Base-by-base conservation (phyloP, 768 basidiomycete species). In the Rhodotorula toruloides region DNA sequence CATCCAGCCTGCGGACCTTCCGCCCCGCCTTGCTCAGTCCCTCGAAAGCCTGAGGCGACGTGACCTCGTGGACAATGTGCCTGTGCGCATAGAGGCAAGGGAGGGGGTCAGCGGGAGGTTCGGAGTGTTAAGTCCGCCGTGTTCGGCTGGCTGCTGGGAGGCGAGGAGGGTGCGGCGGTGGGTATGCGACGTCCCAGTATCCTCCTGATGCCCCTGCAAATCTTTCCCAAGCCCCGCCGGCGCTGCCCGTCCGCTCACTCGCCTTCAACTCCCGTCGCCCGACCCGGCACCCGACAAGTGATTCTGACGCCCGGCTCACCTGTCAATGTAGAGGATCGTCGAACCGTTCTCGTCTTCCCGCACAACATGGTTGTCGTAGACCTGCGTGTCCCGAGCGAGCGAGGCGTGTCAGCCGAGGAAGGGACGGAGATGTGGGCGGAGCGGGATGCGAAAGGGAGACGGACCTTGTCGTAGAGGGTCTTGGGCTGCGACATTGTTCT, bases 281-380 rank as follows among this genome's bases (percentile, higher is more conserved):
- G n/a, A n/a, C n/a, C n/a, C n/a, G n/a, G n/a, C n/a, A n/a, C n/a
- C n/a, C n/a, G n/a, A n/a, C n/a, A n/a, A n/a, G n/a, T n/a, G n/a
- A n/a, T n/a, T n/a, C n/a, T 6, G 61, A 21, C 27, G 5, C 10
- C 19, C 2, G 25, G 59, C 55, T 54, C 25, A 61, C 61, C 74
- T 72, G 71, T 80, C 79, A 64, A 80, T 80, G 76, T 79, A 80
- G 63, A 80, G 73, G 36, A 80, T 74, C 52, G 77, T 77, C 47
- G 79, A 76, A 44, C 78, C 79, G 61, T 77, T 74, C 63, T 62
- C 59, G 46, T 44, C 58, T 34, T 43, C 58, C 47, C 67, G 60
- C 85, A 97, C 88, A 75, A 94, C 85, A 80, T 97, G 94, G 77
- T 97, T 91, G 72, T 96, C 91, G 86, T 90, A 96, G 70, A 97